phyloP scores from a whole-genome alignment of 2,329 filamentous ascomycete species.

The Talaromyces sp. region DNA sequence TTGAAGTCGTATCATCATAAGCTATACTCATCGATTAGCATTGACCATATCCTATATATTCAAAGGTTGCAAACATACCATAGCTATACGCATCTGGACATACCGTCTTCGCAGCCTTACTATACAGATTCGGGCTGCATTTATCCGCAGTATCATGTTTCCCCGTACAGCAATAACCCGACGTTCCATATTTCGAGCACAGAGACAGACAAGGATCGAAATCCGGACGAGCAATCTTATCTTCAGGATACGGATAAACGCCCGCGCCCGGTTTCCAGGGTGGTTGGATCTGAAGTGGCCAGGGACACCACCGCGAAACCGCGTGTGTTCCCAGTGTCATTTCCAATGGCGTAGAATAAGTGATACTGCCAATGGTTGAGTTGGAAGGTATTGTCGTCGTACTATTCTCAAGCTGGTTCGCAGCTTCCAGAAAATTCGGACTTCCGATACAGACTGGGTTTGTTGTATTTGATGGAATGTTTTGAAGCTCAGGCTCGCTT shows the following conservation, averaged over 20 bases:
- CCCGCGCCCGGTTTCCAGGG: conserved; percentile 70
- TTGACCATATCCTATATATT: neutral
- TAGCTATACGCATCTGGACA: conserved; percentile 85
- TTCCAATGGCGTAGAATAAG: conserved; percentile 68
- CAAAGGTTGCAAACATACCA: conserved; percentile 46
- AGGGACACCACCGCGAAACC: conserved; percentile 72
- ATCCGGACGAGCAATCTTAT: conserved; percentile 63
- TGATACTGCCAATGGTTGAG: conserved; percentile 56
- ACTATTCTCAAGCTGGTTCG: conserved; percentile 48
- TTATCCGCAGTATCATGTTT: conserved; percentile 59
- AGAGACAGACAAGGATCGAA: conserved; percentile 78
- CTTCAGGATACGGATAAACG: conserved; percentile 76
- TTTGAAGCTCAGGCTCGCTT: conserved; percentile 57
- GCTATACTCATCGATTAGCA: conserved; percentile 30
- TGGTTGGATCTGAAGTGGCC: conserved; percentile 65
- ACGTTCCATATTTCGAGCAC: conserved; percentile 65
- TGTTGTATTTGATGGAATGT: conserved; percentile 70
- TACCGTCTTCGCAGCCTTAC: conserved; percentile 65
- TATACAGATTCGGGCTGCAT: conserved; percentile 68
- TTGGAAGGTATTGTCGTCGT: conserved; percentile 48
- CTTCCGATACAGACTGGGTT: conserved; percentile 76
- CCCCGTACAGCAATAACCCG: conserved; percentile 73
- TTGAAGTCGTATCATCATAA: conserved; percentile 57
- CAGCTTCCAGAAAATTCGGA: conserved; percentile 53
- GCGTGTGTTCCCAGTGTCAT: conserved; percentile 53